Evolutionary conservation across 306 rosid genomes (phyloP), one percentile per base, ranked within the genome.

Genomic region (Trifolium dubium): DNA sequence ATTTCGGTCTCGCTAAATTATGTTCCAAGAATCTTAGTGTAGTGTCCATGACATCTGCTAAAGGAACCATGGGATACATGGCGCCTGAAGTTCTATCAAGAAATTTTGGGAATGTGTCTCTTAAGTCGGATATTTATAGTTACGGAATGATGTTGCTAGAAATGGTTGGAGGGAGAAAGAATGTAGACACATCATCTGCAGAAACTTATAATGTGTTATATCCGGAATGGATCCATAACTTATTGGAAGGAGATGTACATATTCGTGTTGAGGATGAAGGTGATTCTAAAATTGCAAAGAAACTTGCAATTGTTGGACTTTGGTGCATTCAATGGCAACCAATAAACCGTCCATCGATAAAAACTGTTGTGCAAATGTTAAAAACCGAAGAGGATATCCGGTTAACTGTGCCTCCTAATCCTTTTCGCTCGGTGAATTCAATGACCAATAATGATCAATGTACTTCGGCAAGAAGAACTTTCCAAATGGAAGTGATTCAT

Each of bases 221-320:
- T 10, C 74, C 64, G 6, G 37, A 69, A 31, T 69, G 74, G 74
- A 55, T 69, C 19, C 74, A 69, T 8, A 34, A 34, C 10, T 35
- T 69, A 11, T 17, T 62, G 10, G 67, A 62, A 34, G 67, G 29
- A n/a, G 67, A 62, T 10, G 9, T 62, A 14, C 67, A 34, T 14
- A 34, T 62, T 18, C 10, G 14, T 34, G 4, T 62, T 8, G 67
- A 62, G 4, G 46, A 8, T 8, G 74, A 69, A 12, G 5, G 43
- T 4, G 62, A 69, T 31, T 23, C 34, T 44, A 44, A 5, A 44
- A 44, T 44, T 44, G 6, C 50, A 44, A 44, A 14, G 2, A 44
- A 44, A 44, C 13, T 44, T 11, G 50, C 50, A 44, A 44, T 44
- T 44, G 15, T 44, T 3, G 50, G 50, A 44, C 50, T 44, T 12